A percentile compares a stretch with the other conserved stretches of the same genome.
These are phyloP conservation scores for Penicillium goetzii DNA, from an alignment of 495 filamentous ascomycete genomes.

Conservation along the genomic window DNA sequence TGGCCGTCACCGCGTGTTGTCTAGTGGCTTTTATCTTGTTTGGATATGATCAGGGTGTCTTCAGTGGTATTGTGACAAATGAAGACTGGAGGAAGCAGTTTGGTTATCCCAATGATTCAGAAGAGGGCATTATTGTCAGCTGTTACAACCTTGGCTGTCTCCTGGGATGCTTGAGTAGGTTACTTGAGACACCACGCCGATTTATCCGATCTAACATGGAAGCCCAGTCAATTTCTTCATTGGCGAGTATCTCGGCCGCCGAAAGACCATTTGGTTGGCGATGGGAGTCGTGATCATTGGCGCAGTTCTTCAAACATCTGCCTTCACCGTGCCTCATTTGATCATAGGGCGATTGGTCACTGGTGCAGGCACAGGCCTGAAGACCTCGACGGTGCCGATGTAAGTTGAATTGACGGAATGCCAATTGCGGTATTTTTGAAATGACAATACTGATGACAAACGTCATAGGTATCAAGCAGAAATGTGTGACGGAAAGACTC, in stretches of 20 bases:
- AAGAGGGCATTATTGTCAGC: conserved; percentile 53
- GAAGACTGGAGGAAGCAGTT: conserved; percentile 52
- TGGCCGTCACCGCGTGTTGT: too few relatives aligned
- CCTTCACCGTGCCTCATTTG: conserved; percentile 48
- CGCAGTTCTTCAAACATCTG: conserved; percentile 47
- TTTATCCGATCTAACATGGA: too few relatives aligned
- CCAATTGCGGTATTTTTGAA: neutral
- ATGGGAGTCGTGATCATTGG: conserved; percentile 42
- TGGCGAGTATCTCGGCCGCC: too few relatives aligned
- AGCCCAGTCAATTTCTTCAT: too few relatives aligned
- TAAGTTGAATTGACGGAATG: conserved; percentile 16
- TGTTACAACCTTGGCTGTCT: conserved; percentile 57
- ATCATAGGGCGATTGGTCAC: conserved; percentile 55
- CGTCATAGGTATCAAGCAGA: conserved; percentile 30
- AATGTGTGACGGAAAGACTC: conserved; percentile 43
- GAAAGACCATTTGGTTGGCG: too few relatives aligned
- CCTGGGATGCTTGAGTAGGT: conserved; percentile 42
- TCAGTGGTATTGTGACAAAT: conserved; percentile 53
- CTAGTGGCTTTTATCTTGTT: conserved; percentile 7
- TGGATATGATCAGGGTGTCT: conserved; percentile 61
- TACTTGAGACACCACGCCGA: too few relatives aligned
- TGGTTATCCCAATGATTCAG: conserved; percentile 42
- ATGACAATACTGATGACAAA: neutral
- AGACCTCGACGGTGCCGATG: conserved; percentile 30
- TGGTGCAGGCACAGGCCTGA: conserved; percentile 54